Base-by-base conservation (phyloP, 805 yeast genomes). In the Yarrowia porcina region DNA sequence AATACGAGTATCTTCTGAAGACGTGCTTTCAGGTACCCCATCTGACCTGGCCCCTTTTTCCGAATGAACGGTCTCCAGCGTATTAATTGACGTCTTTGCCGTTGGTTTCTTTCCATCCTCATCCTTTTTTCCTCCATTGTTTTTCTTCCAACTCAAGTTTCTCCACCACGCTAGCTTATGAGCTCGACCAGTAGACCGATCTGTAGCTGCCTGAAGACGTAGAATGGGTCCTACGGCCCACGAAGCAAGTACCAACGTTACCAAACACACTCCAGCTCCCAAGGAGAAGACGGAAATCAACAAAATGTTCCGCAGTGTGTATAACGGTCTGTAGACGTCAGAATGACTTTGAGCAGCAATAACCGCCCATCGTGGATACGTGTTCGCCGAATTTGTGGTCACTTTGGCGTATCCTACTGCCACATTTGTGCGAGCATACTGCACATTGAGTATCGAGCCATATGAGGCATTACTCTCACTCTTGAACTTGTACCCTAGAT, bases 221-320 rank as follows among this genome's bases (percentile, higher is more conserved):
- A 89, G 80, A 65, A 91, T 90, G 0, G 97, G 97, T 65, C 88
- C 75, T 8, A 90, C 93, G 28, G 92, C 90, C 80, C 86, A 88
- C 54, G 90, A 73, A 2, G 96, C 91, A 72, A 90, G 82, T 0
- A 96, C 88, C 17, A 89, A 71, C 1, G 90, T 66, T 66, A 88
- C 84, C 79, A 90, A 82, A 65, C 86, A 82, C 3, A 78, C 88
- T 4, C 93, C 94, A 17, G 87, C 83, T 0, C 89, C 96, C 15
- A 69, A 65, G 1, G 66, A 42, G 39, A 91, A 77, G 36, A 89
- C 90, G 1, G 89, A 86, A 8, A 94, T 96, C 41, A 86, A 80
- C 65, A 90, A 84, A 64, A 91, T 87, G 66, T 83, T 82, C 0
- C 87, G 79, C 52, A 91, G 75, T 65, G 79, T 81, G 30, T 80